Conservation (phyloP, 169 alveolate genomes). For the Plasmodium fragile region DNA sequence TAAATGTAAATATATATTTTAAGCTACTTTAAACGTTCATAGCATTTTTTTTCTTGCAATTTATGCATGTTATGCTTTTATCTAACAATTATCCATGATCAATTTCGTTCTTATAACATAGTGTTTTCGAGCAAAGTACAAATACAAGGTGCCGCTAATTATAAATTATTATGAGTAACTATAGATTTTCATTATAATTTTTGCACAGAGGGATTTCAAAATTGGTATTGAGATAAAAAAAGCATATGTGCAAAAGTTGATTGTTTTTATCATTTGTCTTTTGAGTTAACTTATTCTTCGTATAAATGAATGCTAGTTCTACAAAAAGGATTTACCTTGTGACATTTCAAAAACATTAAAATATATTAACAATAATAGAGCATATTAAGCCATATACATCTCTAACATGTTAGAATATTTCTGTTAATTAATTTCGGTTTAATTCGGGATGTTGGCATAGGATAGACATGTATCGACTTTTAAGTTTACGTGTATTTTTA, state of each 20-base stretch:
- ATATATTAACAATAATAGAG: neutral
- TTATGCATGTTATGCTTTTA: neutral
- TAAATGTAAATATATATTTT: neutral
- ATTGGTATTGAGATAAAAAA: neutral
- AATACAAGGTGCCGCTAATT: neutral
- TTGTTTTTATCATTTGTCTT: neutral
- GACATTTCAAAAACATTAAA: neutral
- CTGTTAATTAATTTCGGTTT: neutral
- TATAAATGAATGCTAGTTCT: neutral
- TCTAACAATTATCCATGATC: neutral
- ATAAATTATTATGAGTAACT: neutral
- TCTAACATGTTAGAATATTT: neutral
- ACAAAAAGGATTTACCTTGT: neutral
- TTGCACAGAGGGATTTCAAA: neutral
- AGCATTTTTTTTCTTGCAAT: neutral
- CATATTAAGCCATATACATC: neutral
- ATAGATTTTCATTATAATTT: neutral
- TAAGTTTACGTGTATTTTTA: neutral
- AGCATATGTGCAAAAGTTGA: neutral
- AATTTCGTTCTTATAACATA: neutral
- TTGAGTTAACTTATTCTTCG: neutral
- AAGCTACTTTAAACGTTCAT: conserved; percentile 4
- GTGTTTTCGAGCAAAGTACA: neutral
- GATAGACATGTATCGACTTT: neutral
- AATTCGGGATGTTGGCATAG: neutral